phyloP scores from a whole-genome alignment of 2,329 filamentous ascomycete species.

The Monilinia polystroma region DNA sequence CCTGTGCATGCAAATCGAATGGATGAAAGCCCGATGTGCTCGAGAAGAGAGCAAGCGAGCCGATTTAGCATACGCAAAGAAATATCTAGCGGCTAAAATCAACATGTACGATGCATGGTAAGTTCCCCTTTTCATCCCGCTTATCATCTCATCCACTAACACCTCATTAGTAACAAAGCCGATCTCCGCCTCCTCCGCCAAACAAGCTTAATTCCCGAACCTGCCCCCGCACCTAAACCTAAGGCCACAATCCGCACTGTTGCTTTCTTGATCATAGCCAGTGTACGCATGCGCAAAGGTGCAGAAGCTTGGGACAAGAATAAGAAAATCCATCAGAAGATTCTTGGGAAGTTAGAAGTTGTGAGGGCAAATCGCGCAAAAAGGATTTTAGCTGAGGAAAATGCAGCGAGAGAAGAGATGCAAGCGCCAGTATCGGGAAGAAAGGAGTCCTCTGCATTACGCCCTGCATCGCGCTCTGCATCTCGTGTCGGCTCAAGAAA shows the following conservation, averaged over 20 bases:
- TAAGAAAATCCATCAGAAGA: slow-evolving; percentile 45
- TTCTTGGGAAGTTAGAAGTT: slow-evolving; percentile 35
- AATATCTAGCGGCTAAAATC: slow-evolving; percentile 74
- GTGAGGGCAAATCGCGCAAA: slow-evolving; percentile 26
- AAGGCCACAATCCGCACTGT: slow-evolving; percentile 47
- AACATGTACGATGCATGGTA: slow-evolving; percentile 89
- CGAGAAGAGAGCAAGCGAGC: slow-evolving; percentile 78
- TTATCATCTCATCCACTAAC: slow-evolving; percentile 25
- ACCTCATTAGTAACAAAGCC: slow-evolving; percentile 73
- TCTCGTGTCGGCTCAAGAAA: slow-evolving; percentile 8
- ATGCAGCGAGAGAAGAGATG: slow-evolving; percentile 2
- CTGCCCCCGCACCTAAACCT: slow-evolving; percentile 19
- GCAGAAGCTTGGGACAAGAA: slow-evolving; percentile 51
- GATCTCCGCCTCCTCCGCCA: slow-evolving; percentile 82
- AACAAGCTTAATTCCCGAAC: slow-evolving; percentile 62
- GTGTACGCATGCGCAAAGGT: slow-evolving; percentile 51
- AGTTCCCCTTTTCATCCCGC: slow-evolving; percentile 44
- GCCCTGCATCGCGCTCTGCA: neutral
- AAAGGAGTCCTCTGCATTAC: neutral
- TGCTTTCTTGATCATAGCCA: slow-evolving; percentile 49
- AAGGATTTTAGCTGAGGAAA: slow-evolving; percentile 6
- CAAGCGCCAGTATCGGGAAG: neutral
- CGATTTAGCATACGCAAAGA: slow-evolving; percentile 84
- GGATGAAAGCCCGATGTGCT: slow-evolving; percentile 77
- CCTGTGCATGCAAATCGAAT: slow-evolving; percentile 85